A percentile compares a stretch with the other conserved stretches of the same genome.
These are phyloP conservation scores for Hypomyces rosellus DNA, from an alignment of 2,329 filamentous ascomycete genomes.

Conservation along the genomic window DNA sequence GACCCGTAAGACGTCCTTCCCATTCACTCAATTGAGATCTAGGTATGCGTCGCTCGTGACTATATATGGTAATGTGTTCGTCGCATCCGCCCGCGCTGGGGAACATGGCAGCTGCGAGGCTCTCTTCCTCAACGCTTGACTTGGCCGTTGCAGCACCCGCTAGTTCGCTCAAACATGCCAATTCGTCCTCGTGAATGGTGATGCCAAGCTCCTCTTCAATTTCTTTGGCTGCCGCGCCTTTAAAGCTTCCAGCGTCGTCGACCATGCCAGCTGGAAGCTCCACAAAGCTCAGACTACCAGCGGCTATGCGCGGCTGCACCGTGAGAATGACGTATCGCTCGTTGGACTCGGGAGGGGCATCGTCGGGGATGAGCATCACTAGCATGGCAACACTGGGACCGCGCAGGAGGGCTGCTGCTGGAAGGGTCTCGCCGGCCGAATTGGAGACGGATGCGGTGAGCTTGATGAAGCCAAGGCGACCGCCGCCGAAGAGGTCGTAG, in stretches of 20 bases:
- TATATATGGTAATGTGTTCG: slow-evolving; percentile 53
- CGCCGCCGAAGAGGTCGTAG: slow-evolving; percentile 43
- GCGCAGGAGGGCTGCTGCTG: slow-evolving; percentile 50
- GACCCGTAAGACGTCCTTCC: slow-evolving; percentile 51
- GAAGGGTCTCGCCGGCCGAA: slow-evolving; percentile 40
- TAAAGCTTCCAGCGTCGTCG: slow-evolving; percentile 47
- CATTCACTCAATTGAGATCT: slow-evolving; percentile 45
- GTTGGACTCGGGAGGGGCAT: slow-evolving; percentile 29
- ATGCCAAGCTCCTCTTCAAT: slow-evolving; percentile 55
- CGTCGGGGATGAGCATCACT: slow-evolving; percentile 48
- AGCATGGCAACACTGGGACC: slow-evolving; percentile 58
- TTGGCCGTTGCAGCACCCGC: slow-evolving; percentile 26
- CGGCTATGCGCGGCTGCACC: slow-evolving; percentile 52
- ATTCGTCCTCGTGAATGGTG: slow-evolving; percentile 39
- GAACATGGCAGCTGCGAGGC: slow-evolving; percentile 44
- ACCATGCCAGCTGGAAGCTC: slow-evolving; percentile 57
- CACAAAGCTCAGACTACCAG: slow-evolving; percentile 47
- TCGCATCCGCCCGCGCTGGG: slow-evolving; percentile 55
- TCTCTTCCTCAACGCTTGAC: slow-evolving; percentile 19
- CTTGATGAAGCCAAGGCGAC: slow-evolving; percentile 52
- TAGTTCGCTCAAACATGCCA: slow-evolving; percentile 48
- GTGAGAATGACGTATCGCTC: slow-evolving; percentile 54
- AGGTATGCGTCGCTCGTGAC: slow-evolving; percentile 47
- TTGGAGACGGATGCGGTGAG: slow-evolving; percentile 44
- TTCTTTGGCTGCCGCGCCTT: slow-evolving; percentile 52